Base-by-base conservation (phyloP, 1,284 basidiomycete species). In the Trichosporon sp. region DNA sequence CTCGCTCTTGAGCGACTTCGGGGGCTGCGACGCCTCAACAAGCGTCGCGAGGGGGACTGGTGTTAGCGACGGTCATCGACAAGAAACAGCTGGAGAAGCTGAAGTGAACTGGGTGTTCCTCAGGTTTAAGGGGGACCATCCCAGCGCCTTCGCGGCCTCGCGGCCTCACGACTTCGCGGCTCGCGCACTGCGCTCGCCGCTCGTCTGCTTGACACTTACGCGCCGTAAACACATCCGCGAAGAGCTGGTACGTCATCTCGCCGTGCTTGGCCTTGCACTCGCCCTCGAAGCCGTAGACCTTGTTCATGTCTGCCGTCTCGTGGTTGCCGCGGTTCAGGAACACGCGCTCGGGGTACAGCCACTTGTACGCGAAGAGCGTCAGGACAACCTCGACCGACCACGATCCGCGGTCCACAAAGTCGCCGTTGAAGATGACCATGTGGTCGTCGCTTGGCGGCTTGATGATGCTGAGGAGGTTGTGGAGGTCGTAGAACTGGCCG, bases 251-350 rank as follows among this genome's bases (percentile, higher is more conserved):
- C 0, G 92, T 92, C 82, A 94, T 90, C 78, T 96, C 94, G 46
- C 93, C 93, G 79, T 95, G 93, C 82, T 97, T 96, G 79, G 94
- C 91, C 82, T 96, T 97, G 68, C 91, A 93, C 85, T 99, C 96
- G 63, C 95, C 96, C 83, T 98, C 95, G 78, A 98, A 98, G 1
- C 96, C 94, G 83, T 97, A 96, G 16, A 93, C 85, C 79, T 87
- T 87, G 83, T 89, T 89, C 88, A 89, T 89, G 73, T 98, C 94
- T 83, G 92, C 38, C 8, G 68, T 92, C 86, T 99, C 96, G 82
- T 99, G 96, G 85, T 98, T 99, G 31, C 96, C 97, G 72, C 96
- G 89, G 83, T 97, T 98, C 80, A 97, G 89, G 83, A 88, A 95
- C 86, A 96, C 92, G 71, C 87, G 89, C 72, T 89, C 89, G 1